Evolutionary conservation across 192 early-diverging fungal species (phyloP), one percentile per base, ranked within the genome.

Genomic region (Oehlia diaphana): DNA sequence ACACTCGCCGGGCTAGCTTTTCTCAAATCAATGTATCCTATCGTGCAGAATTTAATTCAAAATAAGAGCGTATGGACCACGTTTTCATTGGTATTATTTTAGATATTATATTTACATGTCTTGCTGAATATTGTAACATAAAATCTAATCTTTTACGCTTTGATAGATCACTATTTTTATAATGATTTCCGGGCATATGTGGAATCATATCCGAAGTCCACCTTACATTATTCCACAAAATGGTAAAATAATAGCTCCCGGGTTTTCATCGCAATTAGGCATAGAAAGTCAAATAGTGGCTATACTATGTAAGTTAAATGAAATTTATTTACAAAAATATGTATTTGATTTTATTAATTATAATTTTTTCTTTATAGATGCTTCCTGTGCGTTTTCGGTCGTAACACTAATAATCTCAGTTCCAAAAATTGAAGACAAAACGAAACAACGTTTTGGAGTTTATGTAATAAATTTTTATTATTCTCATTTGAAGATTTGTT

Each of bases 111-210:
- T n/a, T n/a, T 70, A 19, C 10, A 13, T 63, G 14, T 66, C 64
- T 66, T 39, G 37, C 10, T 6, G 14, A 33, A 39, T 19, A 1
- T 8, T 69, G 4, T 21, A 37, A 9, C n/a, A 9, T 42, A 0
- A 28, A 28, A 23, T 28, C 12, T 72, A 13, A 47, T 49, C 9
- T 2, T 49, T 26, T 7, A 47, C 23, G 9, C 14, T 31, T 75
- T 42, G 21, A n/a, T 70, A 92, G 90, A 76, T 88, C 21, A 87
- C 82, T 47, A 90, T 92, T 35, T 82, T 93, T n/a, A 76, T 92
- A 68, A 91, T 94, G 88, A 92, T 88, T 73, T 92, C 92, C 35
- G 94, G 94, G 47, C 90, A 92, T 75, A 95, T 95, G 94, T 94
- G 92, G 92, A 94, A 95, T 82, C 89, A 91, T 72, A 95, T 95